phyloP scores from a whole-genome alignment of 2,329 filamentous ascomycete species.

The Oidium heveae region DNA sequence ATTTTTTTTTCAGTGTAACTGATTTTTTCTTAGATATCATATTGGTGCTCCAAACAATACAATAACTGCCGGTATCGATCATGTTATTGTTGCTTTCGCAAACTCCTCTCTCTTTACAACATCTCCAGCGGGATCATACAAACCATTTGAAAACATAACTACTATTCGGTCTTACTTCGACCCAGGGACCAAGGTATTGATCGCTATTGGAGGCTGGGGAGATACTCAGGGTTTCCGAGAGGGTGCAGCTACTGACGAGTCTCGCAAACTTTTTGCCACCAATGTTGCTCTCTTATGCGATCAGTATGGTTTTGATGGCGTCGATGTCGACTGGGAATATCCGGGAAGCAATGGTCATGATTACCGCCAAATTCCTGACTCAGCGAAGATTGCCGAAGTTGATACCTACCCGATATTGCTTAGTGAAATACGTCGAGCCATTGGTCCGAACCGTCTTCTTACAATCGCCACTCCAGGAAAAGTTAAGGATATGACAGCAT shows the following conservation, averaged over 20 bases:
- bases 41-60: constrained; percentile 4
- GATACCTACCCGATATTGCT: constrained; percentile 36
- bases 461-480: constrained; percentile 44
- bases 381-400: constrained; percentile 33
- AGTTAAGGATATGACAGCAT: constrained; percentile 40
- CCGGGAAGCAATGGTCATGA: constrained; percentile 35
- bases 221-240: constrained; percentile 36
- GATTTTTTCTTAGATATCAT: constrained; percentile 2
- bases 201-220: constrained; percentile 55
- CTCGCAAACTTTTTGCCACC: constrained; percentile 31
- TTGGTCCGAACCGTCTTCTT: constrained; percentile 31
- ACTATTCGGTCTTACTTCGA: constrained; percentile 16
- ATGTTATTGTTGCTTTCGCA: constrained; percentile 6
- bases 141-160: constrained; percentile 5
- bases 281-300: constrained; percentile 39
- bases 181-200: constrained; percentile 31
- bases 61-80: constrained; percentile 5
- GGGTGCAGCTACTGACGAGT: constrained; percentile 25
- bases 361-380: constrained; percentile 39
- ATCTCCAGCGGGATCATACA: constrained; percentile 4
- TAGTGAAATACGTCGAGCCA: constrained; percentile 26
- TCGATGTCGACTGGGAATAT: constrained; percentile 27
- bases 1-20: background rate
- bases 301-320: constrained; percentile 35
- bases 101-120: constrained; percentile 6